Conservation (phyloP, 352 stramenopile genomes). For the Phytophthora citrophthora region DNA sequence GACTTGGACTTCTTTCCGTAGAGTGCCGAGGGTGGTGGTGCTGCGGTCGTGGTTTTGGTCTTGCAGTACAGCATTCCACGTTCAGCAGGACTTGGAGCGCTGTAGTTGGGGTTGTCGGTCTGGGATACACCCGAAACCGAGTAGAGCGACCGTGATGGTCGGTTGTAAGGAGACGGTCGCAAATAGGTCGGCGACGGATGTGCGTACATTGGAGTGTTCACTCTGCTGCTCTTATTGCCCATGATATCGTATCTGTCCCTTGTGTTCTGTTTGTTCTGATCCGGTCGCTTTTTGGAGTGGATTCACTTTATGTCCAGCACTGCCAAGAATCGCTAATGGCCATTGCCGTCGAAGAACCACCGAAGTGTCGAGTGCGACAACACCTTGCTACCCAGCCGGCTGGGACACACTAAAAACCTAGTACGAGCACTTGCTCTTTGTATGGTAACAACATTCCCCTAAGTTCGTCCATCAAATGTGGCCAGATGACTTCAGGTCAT, state of each 20-base stretch:
- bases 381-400: conserved; percentile 14
- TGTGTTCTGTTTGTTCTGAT: not conserved
- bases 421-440: conserved; percentile 9
- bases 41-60: conserved; percentile 24
- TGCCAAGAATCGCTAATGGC: not conserved
- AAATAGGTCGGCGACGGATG: conserved; percentile 26
- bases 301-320: conserved; percentile 12
- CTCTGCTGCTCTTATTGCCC: conserved; percentile 36
- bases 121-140: conserved; percentile 22
- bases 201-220: conserved; percentile 21
- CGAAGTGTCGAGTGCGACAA: conserved; percentile 20
- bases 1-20: conserved; percentile 35
- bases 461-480: conserved; percentile 30
- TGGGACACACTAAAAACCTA: conserved; percentile 29
- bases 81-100: conserved; percentile 23
- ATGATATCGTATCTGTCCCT: conserved; percentile 13
- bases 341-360: conserved; percentile 8
- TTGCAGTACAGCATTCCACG: conserved; percentile 38
- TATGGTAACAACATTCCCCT: conserved; percentile 32
- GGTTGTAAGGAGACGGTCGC: conserved; percentile 19
- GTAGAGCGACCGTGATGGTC: conserved; percentile 28
- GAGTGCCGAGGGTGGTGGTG: conserved; percentile 21
- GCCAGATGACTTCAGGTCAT: conserved; percentile 29
- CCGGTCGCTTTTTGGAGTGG: conserved; percentile 24
- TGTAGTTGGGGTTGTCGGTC: conserved; percentile 21